Evolutionary conservation across 2,329 filamentous ascomycete genomes (phyloP).

Genomic region (Pseudogymnoascus sp.): DNA sequence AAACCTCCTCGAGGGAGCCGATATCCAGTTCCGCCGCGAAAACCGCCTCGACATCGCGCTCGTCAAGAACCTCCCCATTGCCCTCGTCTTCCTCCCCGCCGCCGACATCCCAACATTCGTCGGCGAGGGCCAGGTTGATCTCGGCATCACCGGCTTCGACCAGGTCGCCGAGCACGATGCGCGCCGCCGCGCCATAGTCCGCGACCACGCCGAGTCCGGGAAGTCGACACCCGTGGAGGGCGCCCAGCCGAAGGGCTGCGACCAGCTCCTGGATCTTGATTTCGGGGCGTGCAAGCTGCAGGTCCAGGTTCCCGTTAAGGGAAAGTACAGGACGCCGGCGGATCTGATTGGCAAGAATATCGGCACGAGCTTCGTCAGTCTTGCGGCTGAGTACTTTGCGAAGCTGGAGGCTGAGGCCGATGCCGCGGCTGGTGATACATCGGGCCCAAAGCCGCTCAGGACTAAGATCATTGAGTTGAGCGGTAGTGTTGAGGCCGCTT

Average conservation of each 20-base stretch:
- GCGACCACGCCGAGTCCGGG: conserved; percentile 40
- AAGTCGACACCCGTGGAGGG: conserved; percentile 34
- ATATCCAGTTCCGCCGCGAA: conserved; percentile 94
- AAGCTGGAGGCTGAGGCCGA: conserved; percentile 54
- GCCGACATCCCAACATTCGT: conserved; percentile 97
- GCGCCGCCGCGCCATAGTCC: conserved; percentile 41
- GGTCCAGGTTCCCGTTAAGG: conserved; percentile 92
- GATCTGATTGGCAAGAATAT: conserved; percentile 88
- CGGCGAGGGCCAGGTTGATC: conserved; percentile 83
- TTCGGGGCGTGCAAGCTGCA: conserved; percentile 91
- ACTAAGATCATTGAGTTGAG: conserved; percentile 93
- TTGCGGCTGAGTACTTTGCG: conserved; percentile 77
- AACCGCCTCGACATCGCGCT: conserved; percentile 93
- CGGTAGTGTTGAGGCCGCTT: conserved; percentile 94
- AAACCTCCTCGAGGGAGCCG: conserved; percentile 84
- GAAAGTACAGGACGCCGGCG: conserved; percentile 56
- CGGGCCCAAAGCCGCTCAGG: conserved; percentile 48
- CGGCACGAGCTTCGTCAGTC: conserved; percentile 86
- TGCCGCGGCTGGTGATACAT: conserved; percentile 27
- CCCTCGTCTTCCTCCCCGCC: conserved; percentile 91
- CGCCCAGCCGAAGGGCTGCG: conserved; percentile 45
- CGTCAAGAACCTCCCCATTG: conserved; percentile 92
- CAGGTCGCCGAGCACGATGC: conserved; percentile 88
- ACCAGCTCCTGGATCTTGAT: conserved; percentile 80
- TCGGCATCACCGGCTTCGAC: conserved; percentile 91